Evolutionary conservation across 768 basidiomycete species (phyloP).

Genomic region (Gymnopilus junonius): DNA sequence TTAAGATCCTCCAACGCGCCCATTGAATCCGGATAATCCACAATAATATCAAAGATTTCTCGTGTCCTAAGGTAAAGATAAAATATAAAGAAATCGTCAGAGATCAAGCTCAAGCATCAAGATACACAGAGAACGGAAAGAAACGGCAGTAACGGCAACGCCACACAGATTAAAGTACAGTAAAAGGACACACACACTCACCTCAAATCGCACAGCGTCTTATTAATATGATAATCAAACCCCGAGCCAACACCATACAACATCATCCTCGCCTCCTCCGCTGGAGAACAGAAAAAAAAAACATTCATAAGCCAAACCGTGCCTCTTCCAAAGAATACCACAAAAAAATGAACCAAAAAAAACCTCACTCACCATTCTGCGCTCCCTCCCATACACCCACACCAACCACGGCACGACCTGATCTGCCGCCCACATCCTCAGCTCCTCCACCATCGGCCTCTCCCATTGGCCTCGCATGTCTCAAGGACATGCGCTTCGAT

Average conservation of each 20-base stretch:
- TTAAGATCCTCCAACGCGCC: constrained; percentile 87
- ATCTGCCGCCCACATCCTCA: constrained; percentile 81
- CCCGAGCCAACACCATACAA: constrained; percentile 78
- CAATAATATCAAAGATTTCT: constrained; percentile 97
- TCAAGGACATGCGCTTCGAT: constrained; percentile 77
- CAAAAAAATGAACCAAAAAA: constrained; percentile 6
- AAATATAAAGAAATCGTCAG: neutral
- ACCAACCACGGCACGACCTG: constrained; percentile 88
- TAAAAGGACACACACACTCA: too few relatives aligned
- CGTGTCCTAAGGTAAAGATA: constrained; percentile 50
- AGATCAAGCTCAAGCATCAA: too few relatives aligned
- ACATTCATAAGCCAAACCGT: constrained; percentile 5
- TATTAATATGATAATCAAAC: constrained; percentile 93
- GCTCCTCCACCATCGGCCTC: constrained; percentile 58
- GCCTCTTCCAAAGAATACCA: too few relatives aligned
- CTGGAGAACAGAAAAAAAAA: too few relatives aligned
- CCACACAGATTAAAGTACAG: too few relatives aligned
- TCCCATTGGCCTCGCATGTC: constrained; percentile 73
- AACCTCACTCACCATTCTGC: constrained; percentile 38
- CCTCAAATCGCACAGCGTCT: constrained; percentile 88
- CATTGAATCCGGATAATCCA: constrained; percentile 89
- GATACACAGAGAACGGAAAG: too few relatives aligned
- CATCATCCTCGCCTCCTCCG: constrained; percentile 73
- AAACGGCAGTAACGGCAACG: too few relatives aligned
- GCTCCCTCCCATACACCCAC: constrained; percentile 74